These are phyloP conservation scores for Rhodosporidiobolus odoratus DNA, from an alignment of 768 basidiomycete species.

Conservation along the genomic window DNA sequence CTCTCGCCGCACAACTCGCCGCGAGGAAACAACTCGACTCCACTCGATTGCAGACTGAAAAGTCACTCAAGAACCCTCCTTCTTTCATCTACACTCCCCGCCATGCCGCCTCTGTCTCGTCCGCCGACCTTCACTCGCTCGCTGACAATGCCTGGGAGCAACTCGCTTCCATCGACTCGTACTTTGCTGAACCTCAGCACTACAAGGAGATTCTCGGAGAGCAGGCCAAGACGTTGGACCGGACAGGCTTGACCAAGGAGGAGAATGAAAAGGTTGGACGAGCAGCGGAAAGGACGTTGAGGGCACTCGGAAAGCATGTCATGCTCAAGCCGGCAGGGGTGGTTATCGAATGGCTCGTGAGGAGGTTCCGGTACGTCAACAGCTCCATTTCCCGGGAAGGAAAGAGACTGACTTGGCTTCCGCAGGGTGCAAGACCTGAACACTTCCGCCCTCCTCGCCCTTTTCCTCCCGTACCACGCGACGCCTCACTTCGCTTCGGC, in stretches of 20 bases:
- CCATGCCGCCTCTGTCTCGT: constrained; percentile 56
- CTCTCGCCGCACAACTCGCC: constrained; percentile 75
- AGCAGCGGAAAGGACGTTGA: constrained; percentile 60
- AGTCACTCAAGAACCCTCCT: constrained; percentile 48
- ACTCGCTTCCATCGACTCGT: constrained; percentile 78
- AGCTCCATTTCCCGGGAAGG: constrained; percentile 35
- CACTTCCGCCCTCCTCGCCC: constrained; percentile 63
- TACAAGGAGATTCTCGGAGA: constrained; percentile 73
- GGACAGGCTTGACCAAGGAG: constrained; percentile 66
- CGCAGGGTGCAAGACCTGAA: constrained; percentile 89
- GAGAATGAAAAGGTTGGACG: constrained; percentile 61
- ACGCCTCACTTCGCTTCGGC: constrained; percentile 91
- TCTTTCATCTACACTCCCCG: constrained; percentile 42
- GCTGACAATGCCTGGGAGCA: constrained; percentile 79
- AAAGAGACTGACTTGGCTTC: background rate
- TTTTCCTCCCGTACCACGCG: constrained; percentile 92
- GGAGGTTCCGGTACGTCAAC: constrained; percentile 69
- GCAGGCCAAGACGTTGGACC: constrained; percentile 64
- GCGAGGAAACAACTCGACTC: constrained; percentile 73
- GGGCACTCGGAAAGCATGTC: constrained; percentile 70
- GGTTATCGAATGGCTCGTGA: constrained; percentile 88
- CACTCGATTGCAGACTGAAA: constrained; percentile 59
- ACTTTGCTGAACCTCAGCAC: constrained; percentile 60
- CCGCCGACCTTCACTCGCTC: constrained; percentile 84
- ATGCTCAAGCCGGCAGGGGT: constrained; percentile 74